Conservation (phyloP, 805 yeast species). For the Yamadazyma phyllophila region DNA sequence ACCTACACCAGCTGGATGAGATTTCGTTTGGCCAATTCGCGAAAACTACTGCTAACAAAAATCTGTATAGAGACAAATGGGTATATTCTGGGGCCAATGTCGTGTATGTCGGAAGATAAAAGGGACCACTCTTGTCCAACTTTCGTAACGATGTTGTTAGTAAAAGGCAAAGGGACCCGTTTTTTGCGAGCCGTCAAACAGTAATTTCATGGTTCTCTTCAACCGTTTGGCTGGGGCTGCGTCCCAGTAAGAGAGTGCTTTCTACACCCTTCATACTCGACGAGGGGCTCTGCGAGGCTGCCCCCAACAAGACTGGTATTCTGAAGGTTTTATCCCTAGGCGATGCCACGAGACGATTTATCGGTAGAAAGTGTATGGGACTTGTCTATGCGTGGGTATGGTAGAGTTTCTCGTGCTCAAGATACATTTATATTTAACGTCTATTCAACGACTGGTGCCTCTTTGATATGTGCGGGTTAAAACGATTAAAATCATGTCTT, state of each 20-base stretch:
- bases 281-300: too few species aligned
- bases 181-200: too few species aligned
- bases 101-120: constrained; percentile 2
- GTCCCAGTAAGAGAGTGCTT: constrained; percentile 9
- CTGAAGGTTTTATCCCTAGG: neutral
- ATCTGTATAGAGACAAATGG: neutral
- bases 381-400: neutral
- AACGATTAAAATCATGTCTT: neutral
- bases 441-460: neutral
- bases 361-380: neutral
- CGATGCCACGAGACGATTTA: neutral
- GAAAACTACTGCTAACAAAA: neutral
- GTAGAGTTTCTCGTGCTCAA: neutral
- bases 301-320: too few species aligned
- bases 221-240: neutral
- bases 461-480: neutral
- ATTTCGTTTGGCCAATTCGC: too few species aligned
- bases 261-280: constrained; percentile 7
- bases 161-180: too few species aligned
- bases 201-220: neutral
- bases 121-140: too few species aligned
- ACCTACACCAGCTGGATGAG: neutral
- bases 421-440: neutral
- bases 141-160: too few species aligned
- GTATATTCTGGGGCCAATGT: neutral